Base-by-base conservation (phyloP, 208 protist species). In the Angomonas deanei region DNA sequence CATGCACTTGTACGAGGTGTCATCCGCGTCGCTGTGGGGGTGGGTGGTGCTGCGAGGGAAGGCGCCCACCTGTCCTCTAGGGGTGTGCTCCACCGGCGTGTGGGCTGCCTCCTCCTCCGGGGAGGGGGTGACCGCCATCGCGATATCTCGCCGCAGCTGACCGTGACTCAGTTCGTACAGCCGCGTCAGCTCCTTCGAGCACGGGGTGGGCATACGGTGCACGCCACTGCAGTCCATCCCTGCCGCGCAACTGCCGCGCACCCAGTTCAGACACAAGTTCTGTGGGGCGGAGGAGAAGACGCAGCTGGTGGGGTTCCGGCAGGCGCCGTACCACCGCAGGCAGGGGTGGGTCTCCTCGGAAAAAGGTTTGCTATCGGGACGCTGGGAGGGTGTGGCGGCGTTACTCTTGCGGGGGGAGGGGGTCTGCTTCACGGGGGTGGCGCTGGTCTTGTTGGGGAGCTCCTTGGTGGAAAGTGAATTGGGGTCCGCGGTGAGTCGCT, bases 241-340 rank as follows among this genome's bases (percentile, higher is more conserved):
- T 15, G 74, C 66, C 36, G 70, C 70, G 50, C 86, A 93, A 8
- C 69, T 73, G 23, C 72, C 77, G 36, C 79, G 78, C 10, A 90
- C 62, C 84, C 86, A 93, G 66, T 82, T 81, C n/a, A 93, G 49
- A 55, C 86, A 93, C 24, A 91, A 38, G 67, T 91, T 93, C 42
- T 70, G 81, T 32, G 86, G 86, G 26, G 70, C 57, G 34, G 53
- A 39, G 8, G 61, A 68, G 66, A 86, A 93, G 30, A 73, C 36
- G 68, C 86, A 93, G 58, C 69, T 80, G 8, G 68, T 78, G n/a
- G 76, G 30, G 58, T 93, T 78, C 32, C 81, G 77, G 71, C 86
- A 93, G 32, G 66, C 74, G 50, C 81, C 76, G 66, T 90, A 91
- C 79, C 71, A 88, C 1, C 69, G 69, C 68, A 93, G 57, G 53